phyloP scores from a whole-genome alignment of 768 basidiomycete genomes.

The Lactifluus subvellereus region DNA sequence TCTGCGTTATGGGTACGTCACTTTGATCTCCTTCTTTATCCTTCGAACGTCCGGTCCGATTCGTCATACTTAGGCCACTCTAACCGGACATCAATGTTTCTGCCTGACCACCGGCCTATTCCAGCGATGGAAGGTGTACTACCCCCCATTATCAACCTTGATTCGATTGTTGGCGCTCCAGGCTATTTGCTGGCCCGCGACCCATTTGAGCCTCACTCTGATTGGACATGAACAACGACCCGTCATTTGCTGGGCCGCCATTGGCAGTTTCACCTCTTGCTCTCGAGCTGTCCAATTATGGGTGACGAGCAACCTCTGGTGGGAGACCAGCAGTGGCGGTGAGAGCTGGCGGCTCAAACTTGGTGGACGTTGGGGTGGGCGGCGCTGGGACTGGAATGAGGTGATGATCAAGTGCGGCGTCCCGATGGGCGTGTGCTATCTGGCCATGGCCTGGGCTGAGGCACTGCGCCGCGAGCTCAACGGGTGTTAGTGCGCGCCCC shows the following conservation, averaged over 20 bases:
- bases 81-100: slow-evolving; percentile 89
- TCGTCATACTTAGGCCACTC: slow-evolving; percentile 49
- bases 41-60: not conserved
- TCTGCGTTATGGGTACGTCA: slow-evolving; percentile 64
- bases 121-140: slow-evolving; percentile 86
- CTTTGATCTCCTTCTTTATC: not conserved
- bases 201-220: slow-evolving; percentile 73
- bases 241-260: slow-evolving; percentile 83
- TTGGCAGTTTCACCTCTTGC: slow-evolving; percentile 83
- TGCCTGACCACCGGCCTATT: slow-evolving; percentile 83
- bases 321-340: slow-evolving; percentile 17
- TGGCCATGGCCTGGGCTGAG: slow-evolving; percentile 70
- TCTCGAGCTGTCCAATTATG: slow-evolving; percentile 86
- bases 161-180: slow-evolving; percentile 90
- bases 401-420: slow-evolving; percentile 64
- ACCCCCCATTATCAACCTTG: slow-evolving; percentile 80
- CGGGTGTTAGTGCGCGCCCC: slow-evolving; percentile 21
- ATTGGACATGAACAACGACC: slow-evolving; percentile 67
- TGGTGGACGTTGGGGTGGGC: slow-evolving; percentile 44
- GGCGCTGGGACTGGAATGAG: slow-evolving; percentile 78
- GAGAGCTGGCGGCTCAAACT: slow-evolving; percentile 23
- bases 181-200: slow-evolving; percentile 95
- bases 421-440: slow-evolving; percentile 70
- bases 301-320: slow-evolving; percentile 84
- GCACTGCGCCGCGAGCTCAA: slow-evolving; percentile 38